Evolutionary conservation across 495 filamentous ascomycete species (phyloP).

Genomic region (Neohortaea acidophila): DNA sequence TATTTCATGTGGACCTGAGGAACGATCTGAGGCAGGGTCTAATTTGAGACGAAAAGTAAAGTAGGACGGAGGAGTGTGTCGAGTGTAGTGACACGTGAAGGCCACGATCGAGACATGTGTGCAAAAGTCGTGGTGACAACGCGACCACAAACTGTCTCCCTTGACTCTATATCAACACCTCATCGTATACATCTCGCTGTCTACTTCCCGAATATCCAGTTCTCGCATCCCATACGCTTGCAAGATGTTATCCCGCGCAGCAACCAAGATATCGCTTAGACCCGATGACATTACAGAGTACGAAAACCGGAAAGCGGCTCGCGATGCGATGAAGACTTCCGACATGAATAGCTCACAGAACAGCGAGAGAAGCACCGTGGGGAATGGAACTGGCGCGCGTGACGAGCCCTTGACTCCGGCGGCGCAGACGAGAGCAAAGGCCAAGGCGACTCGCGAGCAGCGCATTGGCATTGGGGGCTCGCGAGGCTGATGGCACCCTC

Average conservation of each 20-base stretch:
- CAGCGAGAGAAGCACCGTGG: constrained; percentile 12
- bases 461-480: constrained; percentile 12
- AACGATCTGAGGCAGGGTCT: too few species aligned
- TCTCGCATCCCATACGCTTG: too few species aligned
- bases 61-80: too few species aligned
- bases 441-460: constrained; percentile 8
- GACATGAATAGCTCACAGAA: constrained; percentile 10
- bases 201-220: too few species aligned
- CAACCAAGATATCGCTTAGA: constrained; percentile 18
- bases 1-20: too few species aligned
- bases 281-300: constrained; percentile 17
- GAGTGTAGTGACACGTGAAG: too few species aligned
- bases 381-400: background rate
- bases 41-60: too few species aligned
- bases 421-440: constrained; percentile 11
- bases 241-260: constrained; percentile 18
- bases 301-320: constrained; percentile 13
- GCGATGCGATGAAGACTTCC: constrained; percentile 7
- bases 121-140: too few species aligned
- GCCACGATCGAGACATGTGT: too few species aligned
- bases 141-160: too few species aligned
- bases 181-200: too few species aligned
- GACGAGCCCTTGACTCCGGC: constrained; percentile 7
- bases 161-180: too few species aligned
- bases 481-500: constrained; percentile 8